A percentile compares a stretch with the other conserved stretches of the same genome.
These are phyloP conservation scores for Fusarium sp. DNA, from an alignment of 2,329 filamentous ascomycete species.

Conservation along the genomic window DNA sequence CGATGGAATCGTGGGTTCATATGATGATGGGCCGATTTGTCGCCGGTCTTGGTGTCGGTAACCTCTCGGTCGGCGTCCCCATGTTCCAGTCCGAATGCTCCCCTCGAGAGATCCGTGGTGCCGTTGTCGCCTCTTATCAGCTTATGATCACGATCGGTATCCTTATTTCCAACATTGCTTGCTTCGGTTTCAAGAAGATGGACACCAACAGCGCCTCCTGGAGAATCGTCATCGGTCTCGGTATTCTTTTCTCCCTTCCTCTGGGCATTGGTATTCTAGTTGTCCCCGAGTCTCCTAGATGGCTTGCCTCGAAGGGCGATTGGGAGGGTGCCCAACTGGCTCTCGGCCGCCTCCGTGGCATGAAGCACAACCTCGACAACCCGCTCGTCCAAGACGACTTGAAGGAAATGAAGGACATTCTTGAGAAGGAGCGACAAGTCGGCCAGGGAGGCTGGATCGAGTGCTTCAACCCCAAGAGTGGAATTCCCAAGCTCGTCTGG, in stretches of 20 bases:
- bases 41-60: constrained; percentile 77
- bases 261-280: constrained; percentile 67
- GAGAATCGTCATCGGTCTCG: constrained; percentile 73
- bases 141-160: constrained; percentile 82
- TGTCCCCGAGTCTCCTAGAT: constrained; percentile 71
- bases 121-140: constrained; percentile 79
- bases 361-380: constrained; percentile 62
- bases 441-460: constrained; percentile 69
- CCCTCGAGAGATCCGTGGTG: constrained; percentile 74
- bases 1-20: constrained; percentile 72
- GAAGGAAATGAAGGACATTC: constrained; percentile 64
- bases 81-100: constrained; percentile 78
- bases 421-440: constrained; percentile 61
- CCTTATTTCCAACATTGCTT: constrained; percentile 69
- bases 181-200: constrained; percentile 65
- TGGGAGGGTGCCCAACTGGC: constrained; percentile 66
- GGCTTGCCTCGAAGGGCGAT: constrained; percentile 64
- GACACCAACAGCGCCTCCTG: constrained; percentile 65
- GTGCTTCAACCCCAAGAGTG: constrained; percentile 70
- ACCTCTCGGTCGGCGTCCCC: constrained; percentile 74
- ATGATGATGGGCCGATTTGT: constrained; percentile 76
- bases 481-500: constrained; percentile 72
- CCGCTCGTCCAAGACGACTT: constrained; percentile 66
- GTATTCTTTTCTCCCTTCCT: constrained; percentile 67
- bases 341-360: constrained; percentile 67